Evolutionary conservation across 306 rosid species (phyloP).

Genomic region (Inga oerstediana): DNA sequence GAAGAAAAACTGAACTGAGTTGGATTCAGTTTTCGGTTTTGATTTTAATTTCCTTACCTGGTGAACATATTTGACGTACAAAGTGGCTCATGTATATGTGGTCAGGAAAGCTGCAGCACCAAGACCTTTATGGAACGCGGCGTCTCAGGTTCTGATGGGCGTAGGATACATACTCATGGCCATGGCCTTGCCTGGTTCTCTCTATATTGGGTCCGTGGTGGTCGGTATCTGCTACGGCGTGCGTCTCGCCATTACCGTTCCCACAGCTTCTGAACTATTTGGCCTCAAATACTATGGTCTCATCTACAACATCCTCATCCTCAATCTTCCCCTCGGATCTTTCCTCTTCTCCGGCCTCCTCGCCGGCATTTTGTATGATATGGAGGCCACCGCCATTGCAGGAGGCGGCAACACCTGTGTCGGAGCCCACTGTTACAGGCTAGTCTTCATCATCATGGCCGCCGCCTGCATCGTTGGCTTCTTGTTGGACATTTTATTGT

Average conservation of each 20-base stretch:
- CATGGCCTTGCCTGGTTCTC: constrained; percentile 63
- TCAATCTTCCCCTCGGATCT: constrained; percentile 91
- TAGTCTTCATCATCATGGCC: constrained; percentile 74
- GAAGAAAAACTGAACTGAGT: too few relatives aligned
- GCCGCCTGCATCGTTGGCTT: constrained; percentile 74
- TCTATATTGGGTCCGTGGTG: constrained; percentile 55
- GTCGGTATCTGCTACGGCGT: constrained; percentile 73
- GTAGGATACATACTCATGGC: constrained; percentile 61
- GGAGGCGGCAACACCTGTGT: constrained; percentile 93
- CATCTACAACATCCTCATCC: constrained; percentile 80
- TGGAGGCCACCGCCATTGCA: constrained; percentile 64
- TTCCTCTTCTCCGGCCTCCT: constrained; percentile 93
- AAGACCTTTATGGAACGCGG: constrained; percentile 60
- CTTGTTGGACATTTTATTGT: constrained; percentile 66
- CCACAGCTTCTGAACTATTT: constrained; percentile 57
- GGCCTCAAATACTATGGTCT: constrained; percentile 74
- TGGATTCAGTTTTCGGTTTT: too few relatives aligned
- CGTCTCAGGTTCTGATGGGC: constrained; percentile 61
- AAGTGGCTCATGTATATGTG: too few relatives aligned
- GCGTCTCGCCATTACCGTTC: constrained; percentile 64
- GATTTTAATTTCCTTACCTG: too few relatives aligned
- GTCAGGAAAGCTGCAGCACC: constrained; percentile 60
- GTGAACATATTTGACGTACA: too few relatives aligned
- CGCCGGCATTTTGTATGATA: constrained; percentile 77
- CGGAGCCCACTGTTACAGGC: constrained; percentile 84